Conservation (phyloP, 2,329 filamentous ascomycete species). For the Penicillium psychrosexuale region DNA sequence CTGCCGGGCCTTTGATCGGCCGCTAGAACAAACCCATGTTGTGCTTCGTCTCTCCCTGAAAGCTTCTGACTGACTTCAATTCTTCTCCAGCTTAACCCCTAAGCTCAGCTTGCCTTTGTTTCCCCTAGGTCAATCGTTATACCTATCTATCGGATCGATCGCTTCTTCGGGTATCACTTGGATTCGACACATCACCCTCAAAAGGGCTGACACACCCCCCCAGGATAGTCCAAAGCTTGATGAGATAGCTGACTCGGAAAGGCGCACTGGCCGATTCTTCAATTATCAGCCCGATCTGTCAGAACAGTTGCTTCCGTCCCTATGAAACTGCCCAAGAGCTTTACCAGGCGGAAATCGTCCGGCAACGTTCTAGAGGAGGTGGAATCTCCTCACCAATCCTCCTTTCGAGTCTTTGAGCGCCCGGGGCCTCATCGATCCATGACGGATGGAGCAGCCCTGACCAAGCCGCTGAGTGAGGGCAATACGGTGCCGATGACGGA, state of each 20-base stretch:
- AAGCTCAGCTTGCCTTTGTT: slow-evolving; percentile 5
- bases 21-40: slow-evolving; percentile 20
- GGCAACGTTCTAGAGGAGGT: slow-evolving; percentile 53
- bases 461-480: slow-evolving; percentile 34
- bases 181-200: slow-evolving; percentile 22
- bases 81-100: slow-evolving; percentile 12
- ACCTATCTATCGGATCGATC: slow-evolving; percentile 12
- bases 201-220: not conserved
- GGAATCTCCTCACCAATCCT: slow-evolving; percentile 39
- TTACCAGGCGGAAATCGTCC: slow-evolving; percentile 54
- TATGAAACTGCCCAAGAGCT: slow-evolving; percentile 55
- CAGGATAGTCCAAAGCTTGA: slow-evolving; percentile 13
- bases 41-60: slow-evolving; percentile 16
- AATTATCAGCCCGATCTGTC: not conserved
- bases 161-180: slow-evolving; percentile 10
- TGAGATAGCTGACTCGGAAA: slow-evolving; percentile 10
- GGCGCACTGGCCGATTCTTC: not conserved
- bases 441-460: slow-evolving; percentile 38
- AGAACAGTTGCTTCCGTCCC: slow-evolving; percentile 42
- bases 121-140: not conserved
- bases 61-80: slow-evolving; percentile 19
- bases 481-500: slow-evolving; percentile 38
- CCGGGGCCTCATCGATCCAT: slow-evolving; percentile 44
- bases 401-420: slow-evolving; percentile 56
- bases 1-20: slow-evolving; percentile 21